Evolutionary conservation across 2,329 filamentous ascomycete genomes (phyloP).

Genomic region (Basipetospora chlamydospora): DNA sequence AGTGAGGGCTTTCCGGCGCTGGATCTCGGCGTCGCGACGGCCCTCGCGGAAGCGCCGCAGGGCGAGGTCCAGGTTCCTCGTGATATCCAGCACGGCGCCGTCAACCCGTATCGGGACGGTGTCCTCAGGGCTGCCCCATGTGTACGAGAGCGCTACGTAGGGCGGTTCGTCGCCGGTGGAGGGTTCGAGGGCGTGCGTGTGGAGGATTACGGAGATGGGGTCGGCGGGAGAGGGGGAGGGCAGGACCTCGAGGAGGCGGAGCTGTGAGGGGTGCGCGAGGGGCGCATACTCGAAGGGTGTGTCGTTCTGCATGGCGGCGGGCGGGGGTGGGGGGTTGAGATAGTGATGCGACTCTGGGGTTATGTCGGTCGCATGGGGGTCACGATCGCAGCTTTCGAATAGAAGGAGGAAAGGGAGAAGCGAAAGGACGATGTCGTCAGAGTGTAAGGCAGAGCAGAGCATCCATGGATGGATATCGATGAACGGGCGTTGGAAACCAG

Average conservation of each 20-base stretch:
- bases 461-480: too few species aligned
- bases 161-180: slow-evolving; percentile 2
- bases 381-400: too few species aligned
- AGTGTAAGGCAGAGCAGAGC: too few species aligned
- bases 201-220: slow-evolving; percentile 1
- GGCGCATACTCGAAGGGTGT: slow-evolving; percentile 2
- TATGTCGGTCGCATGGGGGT: too few species aligned
- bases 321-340: too few species aligned
- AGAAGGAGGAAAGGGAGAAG: too few species aligned
- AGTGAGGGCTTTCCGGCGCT: too few species aligned
- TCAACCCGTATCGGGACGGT: slow-evolving; percentile 12
- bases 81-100: slow-evolving; percentile 10
- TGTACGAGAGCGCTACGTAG: slow-evolving; percentile 15
- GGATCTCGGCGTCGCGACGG: slow-evolving; percentile 8
- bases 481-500: too few species aligned
- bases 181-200: slow-evolving; percentile 1
- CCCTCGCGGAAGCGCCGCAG: slow-evolving; percentile 13
- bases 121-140: slow-evolving; percentile 12
- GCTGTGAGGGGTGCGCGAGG: slow-evolving; percentile 1
- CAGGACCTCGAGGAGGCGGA: slow-evolving; percentile 8
- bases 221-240: neutral
- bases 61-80: slow-evolving; percentile 14
- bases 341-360: neutral
- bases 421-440: too few species aligned
- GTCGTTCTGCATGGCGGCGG: too few species aligned